phyloP scores from a whole-genome alignment of 305 asterid species.

The Fraxinus platypoda region DNA sequence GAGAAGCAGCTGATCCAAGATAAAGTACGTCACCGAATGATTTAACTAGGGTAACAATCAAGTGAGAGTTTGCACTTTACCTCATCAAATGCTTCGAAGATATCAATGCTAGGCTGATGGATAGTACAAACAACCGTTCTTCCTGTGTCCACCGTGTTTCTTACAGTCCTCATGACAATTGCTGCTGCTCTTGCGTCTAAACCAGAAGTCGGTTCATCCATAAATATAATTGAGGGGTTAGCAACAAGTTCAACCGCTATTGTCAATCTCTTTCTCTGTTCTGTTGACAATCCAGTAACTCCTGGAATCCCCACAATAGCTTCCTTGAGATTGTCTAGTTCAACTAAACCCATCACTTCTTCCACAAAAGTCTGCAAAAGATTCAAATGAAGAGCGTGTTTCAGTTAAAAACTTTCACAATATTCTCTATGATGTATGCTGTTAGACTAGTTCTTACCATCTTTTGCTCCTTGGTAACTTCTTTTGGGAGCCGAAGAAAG shows the following conservation, averaged over 20 bases:
- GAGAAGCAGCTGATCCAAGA: slow-evolving; percentile 60
- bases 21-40: slow-evolving; percentile 3
- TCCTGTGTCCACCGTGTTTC: slow-evolving; percentile 92
- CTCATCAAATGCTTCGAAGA: slow-evolving; percentile 91
- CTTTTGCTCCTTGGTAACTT: slow-evolving; percentile 66
- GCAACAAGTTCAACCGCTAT: slow-evolving; percentile 93
- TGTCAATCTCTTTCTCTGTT: slow-evolving; percentile 80
- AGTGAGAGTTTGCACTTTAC: slow-evolving; percentile 25
- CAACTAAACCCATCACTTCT: slow-evolving; percentile 87
- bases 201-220: slow-evolving; percentile 94
- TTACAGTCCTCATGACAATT: slow-evolving; percentile 89
- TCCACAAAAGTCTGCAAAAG: slow-evolving; percentile 60
- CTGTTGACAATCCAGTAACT: slow-evolving; percentile 77
- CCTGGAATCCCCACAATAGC: slow-evolving; percentile 91
- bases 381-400: background rate
- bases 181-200: slow-evolving; percentile 94
- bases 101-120: slow-evolving; percentile 92
- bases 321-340: slow-evolving; percentile 64
- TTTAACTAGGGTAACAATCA: background rate
- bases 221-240: slow-evolving; percentile 84
- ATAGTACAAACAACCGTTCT: slow-evolving; percentile 91
- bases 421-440: background rate
- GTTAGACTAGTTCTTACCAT: slow-evolving; percentile 42
- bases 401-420: background rate
- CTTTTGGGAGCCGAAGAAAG: slow-evolving; percentile 77